Evolutionary conservation across 1,284 basidiomycete genomes (phyloP).

Genomic region (Rugosomyces carneus): DNA sequence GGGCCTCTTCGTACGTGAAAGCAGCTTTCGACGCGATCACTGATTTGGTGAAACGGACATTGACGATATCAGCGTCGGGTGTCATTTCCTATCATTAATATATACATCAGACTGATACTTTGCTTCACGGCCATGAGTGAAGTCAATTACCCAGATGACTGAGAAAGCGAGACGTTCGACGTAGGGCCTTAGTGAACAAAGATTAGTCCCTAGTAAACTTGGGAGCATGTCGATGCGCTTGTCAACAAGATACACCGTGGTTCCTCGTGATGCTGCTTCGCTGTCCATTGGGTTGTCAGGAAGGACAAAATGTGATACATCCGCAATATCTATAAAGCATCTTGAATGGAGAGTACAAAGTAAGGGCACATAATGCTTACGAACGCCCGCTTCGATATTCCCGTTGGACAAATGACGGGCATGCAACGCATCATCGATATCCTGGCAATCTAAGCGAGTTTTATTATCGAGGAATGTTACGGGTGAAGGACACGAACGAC

Average conservation of each 20-base stretch:
- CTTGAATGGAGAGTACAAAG: neutral
- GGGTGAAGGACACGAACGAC: constrained; percentile 16
- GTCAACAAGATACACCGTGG: constrained; percentile 98
- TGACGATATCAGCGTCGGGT: constrained; percentile 83
- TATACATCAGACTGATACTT: constrained; percentile 6
- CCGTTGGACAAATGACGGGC: constrained; percentile 87
- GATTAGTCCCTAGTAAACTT: constrained; percentile 88
- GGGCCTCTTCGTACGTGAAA: constrained; percentile 97
- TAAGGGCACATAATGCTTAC: constrained; percentile 49
- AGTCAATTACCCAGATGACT: constrained; percentile 82
- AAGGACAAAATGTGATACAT: constrained; percentile 95
- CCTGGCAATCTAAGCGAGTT: constrained; percentile 75
- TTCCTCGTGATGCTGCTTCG: constrained; percentile 93
- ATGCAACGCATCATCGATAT: constrained; percentile 99
- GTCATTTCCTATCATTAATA: constrained; percentile 64
- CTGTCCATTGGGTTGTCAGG: constrained; percentile 95
- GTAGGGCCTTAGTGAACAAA: constrained; percentile 90
- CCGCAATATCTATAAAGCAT: constrained; percentile 78
- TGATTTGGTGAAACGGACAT: constrained; percentile 90
- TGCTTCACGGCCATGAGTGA: neutral
- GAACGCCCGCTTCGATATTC: constrained; percentile 96
- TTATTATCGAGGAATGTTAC: neutral
- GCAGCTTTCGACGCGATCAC: constrained; percentile 96
- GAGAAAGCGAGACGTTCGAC: constrained; percentile 97
- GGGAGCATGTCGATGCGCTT: constrained; percentile 99